Evolutionary conservation across 169 alveolate species (phyloP), one percentile per base, ranked within the genome.

Genomic region (Neospora caninum): DNA sequence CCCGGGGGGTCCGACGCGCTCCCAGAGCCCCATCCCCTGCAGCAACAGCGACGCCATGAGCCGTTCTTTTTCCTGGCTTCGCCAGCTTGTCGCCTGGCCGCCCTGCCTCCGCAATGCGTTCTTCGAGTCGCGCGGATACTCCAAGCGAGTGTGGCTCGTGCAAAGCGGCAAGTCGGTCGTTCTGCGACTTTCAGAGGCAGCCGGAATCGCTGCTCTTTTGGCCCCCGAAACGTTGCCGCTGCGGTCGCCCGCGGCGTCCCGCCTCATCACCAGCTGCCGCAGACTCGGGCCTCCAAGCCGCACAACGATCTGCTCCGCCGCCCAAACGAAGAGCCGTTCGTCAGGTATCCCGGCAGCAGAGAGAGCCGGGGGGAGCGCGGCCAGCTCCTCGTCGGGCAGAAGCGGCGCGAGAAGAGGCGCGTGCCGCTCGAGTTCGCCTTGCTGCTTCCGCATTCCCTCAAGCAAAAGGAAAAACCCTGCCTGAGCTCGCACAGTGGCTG

Each of bases 1-100:
- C 18, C 89, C 89, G 22, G 64, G 41, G 20, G 89, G 89, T 36
- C 89, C 89, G 69, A 82, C 64, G 41, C 89, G 89, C 89, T 82
- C 67, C 89, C 67, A 38, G 22, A 82, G 67, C 6, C 67, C 39
- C 89, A 73, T 34, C 43, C 39, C 49, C 31, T 9, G 45, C 16
- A 73, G 84, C 73, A 64, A 29, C n/a, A 16, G 4, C 31, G 25
- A 4, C n/a, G 20, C 73, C 73, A 64, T 16, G 7, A 27, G 31
- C 7, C 73, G 73, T 27, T 64, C 73, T 27, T 64, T 22, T 29
- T 22, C 73, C n/a, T 64, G 73, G 4, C n/a, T 4, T 16, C 73
- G 4, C 34, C 43, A 6, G 10, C 64, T 41, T 41, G 38, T 18
- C 39, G 20, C 89, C 31, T 7, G n/a, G 89, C 34, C 38, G 38